Base-by-base conservation (phyloP, 129 eudicot species). In the Scalesia atractyloides region DNA sequence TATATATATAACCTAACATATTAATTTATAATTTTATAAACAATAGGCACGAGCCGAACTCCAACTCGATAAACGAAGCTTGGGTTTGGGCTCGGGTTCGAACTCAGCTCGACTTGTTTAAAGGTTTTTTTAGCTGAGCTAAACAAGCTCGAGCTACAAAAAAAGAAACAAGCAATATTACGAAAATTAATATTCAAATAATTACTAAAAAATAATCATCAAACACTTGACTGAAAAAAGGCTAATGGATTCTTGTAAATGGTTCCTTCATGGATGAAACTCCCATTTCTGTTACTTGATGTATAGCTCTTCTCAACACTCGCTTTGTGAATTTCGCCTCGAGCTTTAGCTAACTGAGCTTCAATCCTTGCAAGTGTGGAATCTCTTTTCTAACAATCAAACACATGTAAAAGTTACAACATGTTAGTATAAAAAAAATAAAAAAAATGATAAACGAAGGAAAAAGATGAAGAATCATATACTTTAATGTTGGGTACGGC, bases 331-430 rank as follows among this genome's bases (percentile, higher is more conserved):
- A 77, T 69, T 12, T 50, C 33, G 8, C 71, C 71, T 61, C 81
- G 48, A 10, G 81, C 81, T 30, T 61, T 61, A 19, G 81, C 70
- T 7, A 69, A 61, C 71, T 77, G 81, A 34, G 50, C 64, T 69
- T 77, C 81, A 16, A 69, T 50, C 41, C 58, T 75, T 30, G 57
- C 76, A n/a, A 61, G 70, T 12, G 19, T n/a, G 10, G 50, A 43
- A 51, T 77, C 71, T 9, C 17, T 61, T 61, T 53, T 64, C 69
- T 70, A 63, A 49, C 34, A 30, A 76, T 15, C 53, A 59, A 60
- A 61, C 37, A 17, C 43, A 76, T 57, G 39, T 2, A 61, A 16
- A 16, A 36, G 0, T 4, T 13, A 67, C 8, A 16, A 57, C 14
- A 18, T 3, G 30, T 60, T 68, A 33, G 19, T 9, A 44, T 8